These are phyloP conservation scores for Coriaria nepalensis DNA, from an alignment of 306 rosid species.

Conservation along the genomic window DNA sequence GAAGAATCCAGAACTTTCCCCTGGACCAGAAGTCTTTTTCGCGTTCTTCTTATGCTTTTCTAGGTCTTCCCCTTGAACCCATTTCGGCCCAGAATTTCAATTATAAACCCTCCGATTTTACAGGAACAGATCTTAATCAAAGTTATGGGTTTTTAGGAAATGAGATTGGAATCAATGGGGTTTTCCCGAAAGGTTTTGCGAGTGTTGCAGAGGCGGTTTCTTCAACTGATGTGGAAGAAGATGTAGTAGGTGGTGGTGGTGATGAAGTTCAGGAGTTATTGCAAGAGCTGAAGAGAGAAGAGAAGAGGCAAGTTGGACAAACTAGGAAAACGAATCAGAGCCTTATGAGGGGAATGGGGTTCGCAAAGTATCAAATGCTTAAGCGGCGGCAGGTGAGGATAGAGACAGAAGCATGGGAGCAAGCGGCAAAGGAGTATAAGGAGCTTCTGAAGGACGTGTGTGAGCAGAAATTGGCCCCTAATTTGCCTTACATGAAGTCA, in stretches of 20 bases:
- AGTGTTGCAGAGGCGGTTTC: slow-evolving; percentile 65
- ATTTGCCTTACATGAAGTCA: slow-evolving; percentile 76
- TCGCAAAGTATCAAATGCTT: slow-evolving; percentile 27
- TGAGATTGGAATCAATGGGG: slow-evolving; percentile 12
- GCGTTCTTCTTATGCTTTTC: slow-evolving; percentile 17
- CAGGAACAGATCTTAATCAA: slow-evolving; percentile 8
- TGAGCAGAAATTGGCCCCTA: slow-evolving; percentile 76
- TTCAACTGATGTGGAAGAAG: slow-evolving; percentile 61
- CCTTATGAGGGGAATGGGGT: slow-evolving; percentile 25
- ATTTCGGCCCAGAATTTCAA: slow-evolving; percentile 9
- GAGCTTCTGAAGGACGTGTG: slow-evolving; percentile 92
- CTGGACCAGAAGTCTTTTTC: slow-evolving; percentile 15
- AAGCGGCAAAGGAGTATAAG: slow-evolving; percentile 62
- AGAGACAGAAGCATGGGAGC: slow-evolving; percentile 85
- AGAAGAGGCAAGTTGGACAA: slow-evolving; percentile 16
- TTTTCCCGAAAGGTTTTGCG: slow-evolving; percentile 31
- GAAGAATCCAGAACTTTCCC: slow-evolving; percentile 13
- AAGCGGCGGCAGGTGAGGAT: slow-evolving; percentile 65
- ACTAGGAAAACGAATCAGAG: slow-evolving; percentile 17
- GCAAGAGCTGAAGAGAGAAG: slow-evolving; percentile 40
- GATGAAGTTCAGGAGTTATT: slow-evolving; percentile 38
- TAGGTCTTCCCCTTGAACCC: slow-evolving; percentile 12
- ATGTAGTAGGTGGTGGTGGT: slow-evolving; percentile 21
- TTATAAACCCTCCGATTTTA: slow-evolving; percentile 12
- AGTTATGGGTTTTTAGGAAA: slow-evolving; percentile 19